Conservation (phyloP, 306 rosid species). For the Cyamopsis tetragonoloba region DNA sequence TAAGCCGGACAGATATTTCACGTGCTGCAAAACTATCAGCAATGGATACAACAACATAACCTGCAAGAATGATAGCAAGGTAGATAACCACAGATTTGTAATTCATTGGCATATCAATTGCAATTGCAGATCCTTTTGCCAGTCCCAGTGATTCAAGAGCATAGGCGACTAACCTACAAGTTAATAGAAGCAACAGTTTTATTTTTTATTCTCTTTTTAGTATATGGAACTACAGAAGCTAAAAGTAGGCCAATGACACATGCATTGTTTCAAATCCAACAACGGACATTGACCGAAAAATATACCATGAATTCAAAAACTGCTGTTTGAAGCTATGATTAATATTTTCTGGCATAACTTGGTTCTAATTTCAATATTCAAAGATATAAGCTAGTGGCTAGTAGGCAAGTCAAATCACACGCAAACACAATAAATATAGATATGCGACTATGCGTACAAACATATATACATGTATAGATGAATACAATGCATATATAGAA, state of each 20-base stretch:
- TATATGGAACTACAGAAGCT: neutral
- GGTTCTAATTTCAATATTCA: neutral
- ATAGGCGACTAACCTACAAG: conserved; percentile 79
- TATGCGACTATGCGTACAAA: too few relatives aligned
- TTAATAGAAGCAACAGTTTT: conserved; percentile 30
- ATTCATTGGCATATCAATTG: conserved; percentile 95
- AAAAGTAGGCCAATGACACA: neutral
- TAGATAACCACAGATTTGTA: conserved; percentile 77
- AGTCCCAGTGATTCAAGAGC: conserved; percentile 65
- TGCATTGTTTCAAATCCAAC: conserved; percentile 10
- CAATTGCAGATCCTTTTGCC: conserved; percentile 86
- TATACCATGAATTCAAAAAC: conserved; percentile 3
- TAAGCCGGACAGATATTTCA: conserved; percentile 87
- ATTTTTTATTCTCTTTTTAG: neutral
- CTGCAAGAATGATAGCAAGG: conserved; percentile 83
- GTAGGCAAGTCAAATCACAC: neutral
- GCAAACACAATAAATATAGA: too few relatives aligned
- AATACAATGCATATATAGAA: too few relatives aligned
- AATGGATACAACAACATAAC: conserved; percentile 83
- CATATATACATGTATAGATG: too few relatives aligned
- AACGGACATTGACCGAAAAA: neutral
- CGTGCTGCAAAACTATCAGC: conserved; percentile 94
- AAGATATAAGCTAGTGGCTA: neutral
- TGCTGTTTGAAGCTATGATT: neutral
- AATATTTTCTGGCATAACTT: neutral